Base-by-base conservation (phyloP, 2,329 filamentous ascomycete genomes). In the Sporothrix protearum region DNA sequence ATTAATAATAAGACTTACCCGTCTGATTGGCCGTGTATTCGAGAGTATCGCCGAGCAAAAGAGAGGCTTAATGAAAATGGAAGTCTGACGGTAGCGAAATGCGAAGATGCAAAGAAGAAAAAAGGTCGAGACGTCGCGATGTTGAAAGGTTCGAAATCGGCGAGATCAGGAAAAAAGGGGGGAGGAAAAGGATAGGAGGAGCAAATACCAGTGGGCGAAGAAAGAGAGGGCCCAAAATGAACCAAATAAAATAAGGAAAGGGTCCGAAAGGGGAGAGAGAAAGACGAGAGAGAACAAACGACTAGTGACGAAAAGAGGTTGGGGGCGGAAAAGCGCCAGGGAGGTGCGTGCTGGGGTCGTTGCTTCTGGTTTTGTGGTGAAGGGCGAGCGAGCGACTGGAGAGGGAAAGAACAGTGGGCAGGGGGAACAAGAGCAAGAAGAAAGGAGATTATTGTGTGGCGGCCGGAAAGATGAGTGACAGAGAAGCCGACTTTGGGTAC, bases 111-210 rank as follows among this genome's bases (percentile, higher is more conserved):
- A 57, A 39, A 42, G 39, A 72, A 64, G 49, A 33, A 49, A 67
- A 45, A 45, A 10, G 36, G 59, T 57, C 45, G 69, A 67, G 42
- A 59, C 25, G 47, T 59, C 36, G 47, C 61, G 70, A 55, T 59
- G 49, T 66, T 59, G 33, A 53, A 63, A 39, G 30, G 42, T 22
- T 47, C 47, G 55, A 71, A 68, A 55, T 53, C 36, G 66, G 66
- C 30, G 66, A 76, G 67, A 74, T 73, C 64, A 75, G 75, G 16
- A 74, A 76, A 55, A 55, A 74, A 74, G 42, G 76, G 76, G 64
- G 68, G 51, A 45, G 71, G 72, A 63, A 76, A 76, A 73, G 59
- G 70, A 68, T 68, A 72, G 45, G 72, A 72, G 59, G 66, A 68
- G 42, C 28, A 67, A 57, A 63, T 51, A 36, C 25, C 45, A 55